Evolutionary conservation across 176 grass and related monocot genomes (phyloP), one percentile per base, ranked within the genome.

Genomic region (Oryza brachyantha): DNA sequence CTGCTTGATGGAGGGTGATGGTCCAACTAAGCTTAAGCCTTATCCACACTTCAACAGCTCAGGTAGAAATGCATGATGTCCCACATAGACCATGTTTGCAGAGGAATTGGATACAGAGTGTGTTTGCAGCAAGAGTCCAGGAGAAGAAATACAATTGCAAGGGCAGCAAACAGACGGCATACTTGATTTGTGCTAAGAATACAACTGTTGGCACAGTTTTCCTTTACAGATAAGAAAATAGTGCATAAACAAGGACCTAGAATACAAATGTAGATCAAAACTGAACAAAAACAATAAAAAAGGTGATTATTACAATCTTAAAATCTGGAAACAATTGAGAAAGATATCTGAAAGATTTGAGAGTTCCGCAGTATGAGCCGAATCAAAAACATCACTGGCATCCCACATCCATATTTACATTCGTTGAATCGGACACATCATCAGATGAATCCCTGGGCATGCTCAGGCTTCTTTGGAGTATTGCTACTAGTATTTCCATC

Each of bases 381-480:
- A 77, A 70, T 58, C 10, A 21, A 64, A 1, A 70, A 39, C 61
- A 86, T 25, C 45, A 64, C 21, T 67, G 28, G 19, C 72, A 29
- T 17, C 61, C 38, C 25, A 39, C 57, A 41, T 66, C 61, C 32
- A 31, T 77, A 77, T 76, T 63, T 82, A 57, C 64, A 76, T 74
- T 29, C 42, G 63, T 78, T 42, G 12, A 81, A 62, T 59, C 54
- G 79, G 13, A 80, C 55, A 78, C 78, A 35, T 82, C 79, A 88
- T 61, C 71, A 73, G 38, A 88, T 61, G 35, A 85, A 87, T 83
- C 87, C 78, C 73, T 88, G 75, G 74, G 79, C 82, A 64, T 82
- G 68, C 50, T 86, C 65, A 24, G 87, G 69, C 65, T 90, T 87
- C 75, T 80, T 60, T 31, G 82, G 64, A 57, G 61, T 64, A 54